phyloP scores from a whole-genome alignment of 768 basidiomycete genomes.

The Tephrocybe sp. region DNA sequence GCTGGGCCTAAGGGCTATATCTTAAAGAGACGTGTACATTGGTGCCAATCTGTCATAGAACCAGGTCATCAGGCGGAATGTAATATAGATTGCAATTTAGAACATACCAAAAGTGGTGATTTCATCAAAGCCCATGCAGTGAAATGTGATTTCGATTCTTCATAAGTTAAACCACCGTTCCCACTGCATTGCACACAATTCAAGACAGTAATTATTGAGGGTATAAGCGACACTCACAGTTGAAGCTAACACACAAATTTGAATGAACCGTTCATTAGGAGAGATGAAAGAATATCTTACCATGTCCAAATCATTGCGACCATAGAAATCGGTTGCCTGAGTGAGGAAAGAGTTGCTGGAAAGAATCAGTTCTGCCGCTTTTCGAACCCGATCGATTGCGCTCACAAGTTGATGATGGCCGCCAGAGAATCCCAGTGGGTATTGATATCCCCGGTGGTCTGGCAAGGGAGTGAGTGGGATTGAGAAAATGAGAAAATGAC shows the following conservation, averaged over 20 bases:
- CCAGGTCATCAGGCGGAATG: background rate
- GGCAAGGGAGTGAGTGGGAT: background rate
- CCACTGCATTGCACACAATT: slow-evolving; percentile 40
- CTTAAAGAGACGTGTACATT: slow-evolving; percentile 1
- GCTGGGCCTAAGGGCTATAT: background rate
- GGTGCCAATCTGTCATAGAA: slow-evolving; percentile 5
- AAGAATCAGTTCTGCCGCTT: background rate
- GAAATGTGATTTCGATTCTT: slow-evolving; percentile 68
- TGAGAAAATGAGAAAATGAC: background rate
- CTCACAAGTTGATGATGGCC: slow-evolving; percentile 57
- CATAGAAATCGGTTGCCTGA: slow-evolving; percentile 60
- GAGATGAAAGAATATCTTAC: slow-evolving; percentile 24
- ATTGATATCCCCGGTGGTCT: slow-evolving; percentile 54
- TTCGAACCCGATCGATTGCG: background rate
- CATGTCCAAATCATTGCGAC: slow-evolving; percentile 69
- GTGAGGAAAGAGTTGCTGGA: slow-evolving; percentile 63
- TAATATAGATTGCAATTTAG: background rate
- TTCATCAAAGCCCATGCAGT: slow-evolving; percentile 73
- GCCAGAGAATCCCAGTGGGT: slow-evolving; percentile 54
- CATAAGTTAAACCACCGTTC: slow-evolving; percentile 58
- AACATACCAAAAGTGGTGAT: slow-evolving; percentile 47
- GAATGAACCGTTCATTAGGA: background rate
- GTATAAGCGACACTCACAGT: slow-evolving; percentile 33
- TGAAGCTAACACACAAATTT: slow-evolving; percentile 38
- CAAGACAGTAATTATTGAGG: background rate